Percentiles rank a stretch among this genome's conserved stretches.
These are phyloP conservation scores for Colletotrichum kahawae DNA, from an alignment of 2,329 filamentous ascomycete genomes.

Conservation along the genomic window DNA sequence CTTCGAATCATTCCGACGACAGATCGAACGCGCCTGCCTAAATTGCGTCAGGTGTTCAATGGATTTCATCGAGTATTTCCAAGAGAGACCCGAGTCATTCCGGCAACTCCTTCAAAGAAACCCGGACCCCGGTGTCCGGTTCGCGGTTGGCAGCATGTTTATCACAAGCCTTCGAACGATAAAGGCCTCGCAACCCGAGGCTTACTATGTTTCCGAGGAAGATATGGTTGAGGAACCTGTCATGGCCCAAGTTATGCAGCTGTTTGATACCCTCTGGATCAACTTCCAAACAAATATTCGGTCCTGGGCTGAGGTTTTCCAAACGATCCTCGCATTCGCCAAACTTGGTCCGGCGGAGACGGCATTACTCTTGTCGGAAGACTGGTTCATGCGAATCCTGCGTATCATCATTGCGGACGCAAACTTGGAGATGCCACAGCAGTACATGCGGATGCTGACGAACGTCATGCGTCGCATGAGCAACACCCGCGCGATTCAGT, in stretches of 20 bases:
- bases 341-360: constrained; percentile 64
- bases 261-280: constrained; percentile 64
- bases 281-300: constrained; percentile 66
- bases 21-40: constrained; percentile 52
- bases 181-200: constrained; percentile 48
- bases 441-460: constrained; percentile 61
- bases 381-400: constrained; percentile 64
- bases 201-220: constrained; percentile 45
- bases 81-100: constrained; percentile 59
- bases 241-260: not conserved
- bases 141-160: constrained; percentile 55
- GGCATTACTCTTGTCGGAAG: constrained; percentile 61
- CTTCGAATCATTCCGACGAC: constrained; percentile 59
- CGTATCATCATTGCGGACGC: constrained; percentile 67
- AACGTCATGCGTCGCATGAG: constrained; percentile 55
- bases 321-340: constrained; percentile 70
- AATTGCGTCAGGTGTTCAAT: constrained; percentile 61
- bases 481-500: constrained; percentile 56
- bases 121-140: constrained; percentile 60
- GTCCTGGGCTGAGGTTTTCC: constrained; percentile 80
- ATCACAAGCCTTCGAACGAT: constrained; percentile 58
- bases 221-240: constrained; percentile 27
- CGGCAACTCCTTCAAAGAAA: constrained; percentile 69
- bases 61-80: constrained; percentile 67
- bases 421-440: constrained; percentile 52